phyloP scores from a whole-genome alignment of 106 monocot genomes.

The Iris macrosiphon region DNA sequence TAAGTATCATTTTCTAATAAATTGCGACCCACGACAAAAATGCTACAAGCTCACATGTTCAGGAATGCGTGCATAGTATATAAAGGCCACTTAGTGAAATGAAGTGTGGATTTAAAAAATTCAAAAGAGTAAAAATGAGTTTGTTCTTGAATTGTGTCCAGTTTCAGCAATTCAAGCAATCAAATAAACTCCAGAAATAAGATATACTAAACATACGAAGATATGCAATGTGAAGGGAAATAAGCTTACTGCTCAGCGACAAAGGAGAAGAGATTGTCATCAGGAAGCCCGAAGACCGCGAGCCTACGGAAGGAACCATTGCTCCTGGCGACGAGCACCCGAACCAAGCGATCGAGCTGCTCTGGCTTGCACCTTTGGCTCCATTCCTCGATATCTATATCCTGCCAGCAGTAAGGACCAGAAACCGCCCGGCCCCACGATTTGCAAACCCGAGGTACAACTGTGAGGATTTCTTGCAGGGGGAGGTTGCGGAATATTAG shows the following conservation, averaged over 20 bases:
- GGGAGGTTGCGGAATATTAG: conserved; percentile 77
- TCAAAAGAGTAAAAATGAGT: too few species aligned
- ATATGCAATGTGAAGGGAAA: neutral
- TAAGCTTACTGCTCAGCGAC: conserved; percentile 57
- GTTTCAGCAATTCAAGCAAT: neutral
- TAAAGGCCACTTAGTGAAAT: too few species aligned
- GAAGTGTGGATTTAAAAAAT: too few species aligned
- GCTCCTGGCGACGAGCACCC: conserved; percentile 36
- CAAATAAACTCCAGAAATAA: too few species aligned
- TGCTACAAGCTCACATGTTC: neutral
- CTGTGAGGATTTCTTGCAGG: conserved; percentile 69
- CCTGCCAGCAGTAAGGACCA: conserved; percentile 67
- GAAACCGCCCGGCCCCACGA: conserved; percentile 46
- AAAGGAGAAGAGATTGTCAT: conserved; percentile 36
- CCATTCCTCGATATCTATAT: conserved; percentile 59
- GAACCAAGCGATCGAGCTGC: conserved; percentile 37
- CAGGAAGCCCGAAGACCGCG: conserved; percentile 33
- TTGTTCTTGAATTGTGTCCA: too few species aligned
- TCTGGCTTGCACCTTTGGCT: conserved; percentile 32
- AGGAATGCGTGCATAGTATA: neutral
- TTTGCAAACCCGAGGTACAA: conserved; percentile 73
- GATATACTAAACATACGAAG: neutral
- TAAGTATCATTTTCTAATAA: too few species aligned
- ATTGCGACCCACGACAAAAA: too few species aligned
- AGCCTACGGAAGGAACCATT: conserved; percentile 36